These are phyloP conservation scores for Adansonia gregorii DNA, from an alignment of 441 rosid species.

Conservation along the genomic window DNA sequence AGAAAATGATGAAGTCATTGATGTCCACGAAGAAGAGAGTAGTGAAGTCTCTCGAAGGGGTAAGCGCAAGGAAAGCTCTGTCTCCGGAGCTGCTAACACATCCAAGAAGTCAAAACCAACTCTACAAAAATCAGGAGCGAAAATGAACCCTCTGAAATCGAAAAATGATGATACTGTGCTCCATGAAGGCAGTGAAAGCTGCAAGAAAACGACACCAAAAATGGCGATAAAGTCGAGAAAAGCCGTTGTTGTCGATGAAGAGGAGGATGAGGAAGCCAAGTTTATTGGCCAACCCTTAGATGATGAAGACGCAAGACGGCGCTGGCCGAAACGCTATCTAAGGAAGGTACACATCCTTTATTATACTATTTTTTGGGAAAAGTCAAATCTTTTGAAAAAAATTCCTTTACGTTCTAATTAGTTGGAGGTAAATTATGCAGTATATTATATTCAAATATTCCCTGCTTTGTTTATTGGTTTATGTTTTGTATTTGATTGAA, in stretches of 20 bases:
- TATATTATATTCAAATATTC: background rate
- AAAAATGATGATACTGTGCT: too few relatives aligned
- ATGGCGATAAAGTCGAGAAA: background rate
- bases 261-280: slow-evolving; percentile 32
- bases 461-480: too few relatives aligned
- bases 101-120: slow-evolving; percentile 10
- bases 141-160: background rate
- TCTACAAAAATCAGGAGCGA: background rate
- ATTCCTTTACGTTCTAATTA: background rate
- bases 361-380: background rate
- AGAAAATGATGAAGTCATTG: background rate
- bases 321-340: slow-evolving; percentile 61
- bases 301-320: slow-evolving; percentile 44
- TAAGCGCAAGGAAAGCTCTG: background rate
- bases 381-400: background rate
- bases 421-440: background rate
- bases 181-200: background rate
- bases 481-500: background rate
- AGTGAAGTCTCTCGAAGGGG: background rate
- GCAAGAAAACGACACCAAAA: background rate
- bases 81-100: background rate
- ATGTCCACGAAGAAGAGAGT: background rate
- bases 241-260: background rate
- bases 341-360: slow-evolving; percentile 27
- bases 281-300: slow-evolving; percentile 46